Evolutionary conservation across 129 eudicot genomes (phyloP).

Genomic region (Saussurea involucrata): DNA sequence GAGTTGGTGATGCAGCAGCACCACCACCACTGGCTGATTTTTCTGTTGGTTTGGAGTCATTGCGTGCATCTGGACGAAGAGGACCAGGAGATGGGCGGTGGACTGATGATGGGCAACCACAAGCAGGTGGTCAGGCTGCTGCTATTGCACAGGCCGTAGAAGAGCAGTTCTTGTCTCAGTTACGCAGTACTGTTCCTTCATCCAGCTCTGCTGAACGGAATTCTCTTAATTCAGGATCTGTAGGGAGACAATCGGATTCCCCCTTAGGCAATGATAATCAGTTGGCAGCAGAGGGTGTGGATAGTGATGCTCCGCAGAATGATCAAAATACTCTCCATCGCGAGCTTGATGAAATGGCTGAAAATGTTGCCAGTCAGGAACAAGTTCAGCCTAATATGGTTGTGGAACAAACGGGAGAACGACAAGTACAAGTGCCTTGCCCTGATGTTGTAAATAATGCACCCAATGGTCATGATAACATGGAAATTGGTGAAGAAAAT

Average conservation of each 20-base stretch:
- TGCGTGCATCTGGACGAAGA: constrained; percentile 76
- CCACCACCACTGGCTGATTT: constrained; percentile 69
- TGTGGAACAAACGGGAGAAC: constrained; percentile 36
- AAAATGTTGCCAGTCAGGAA: constrained; percentile 29
- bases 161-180: constrained; percentile 62
- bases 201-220: constrained; percentile 42
- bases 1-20: constrained; percentile 52
- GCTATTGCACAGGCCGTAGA: constrained; percentile 92
- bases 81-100: constrained; percentile 95
- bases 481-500: constrained; percentile 71
- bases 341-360: constrained; percentile 32
- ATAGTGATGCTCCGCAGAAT: constrained; percentile 37
- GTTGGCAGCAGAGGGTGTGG: constrained; percentile 31
- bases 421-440: constrained; percentile 31
- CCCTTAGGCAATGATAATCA: constrained; percentile 37
- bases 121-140: constrained; percentile 88
- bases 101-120: constrained; percentile 98
- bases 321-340: constrained; percentile 31
- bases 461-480: constrained; percentile 40
- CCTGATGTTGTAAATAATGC: constrained; percentile 10
- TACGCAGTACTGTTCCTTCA: constrained; percentile 42
- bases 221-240: constrained; percentile 33
- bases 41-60: constrained; percentile 89
- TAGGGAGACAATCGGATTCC: constrained; percentile 33
- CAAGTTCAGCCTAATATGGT: constrained; percentile 23